Evolutionary conservation across 2,329 filamentous ascomycete species (phyloP).

Genomic region (Aureobasidium sp.): DNA sequence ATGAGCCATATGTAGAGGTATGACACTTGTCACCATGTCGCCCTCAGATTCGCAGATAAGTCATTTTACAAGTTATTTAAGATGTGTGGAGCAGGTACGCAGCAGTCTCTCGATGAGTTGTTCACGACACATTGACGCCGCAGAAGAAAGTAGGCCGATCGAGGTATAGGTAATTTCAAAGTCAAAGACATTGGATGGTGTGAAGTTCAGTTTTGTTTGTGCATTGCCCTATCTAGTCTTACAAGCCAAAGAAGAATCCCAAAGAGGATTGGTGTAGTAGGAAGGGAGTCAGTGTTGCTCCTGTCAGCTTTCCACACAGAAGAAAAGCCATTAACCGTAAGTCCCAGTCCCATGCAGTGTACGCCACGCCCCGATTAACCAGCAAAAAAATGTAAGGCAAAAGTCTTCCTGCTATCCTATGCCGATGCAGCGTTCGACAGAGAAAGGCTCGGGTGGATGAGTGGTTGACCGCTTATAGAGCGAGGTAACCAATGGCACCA

Average conservation of each 20-base stretch:
- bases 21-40: no score
- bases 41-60: no score
- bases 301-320: not conserved
- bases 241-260: not conserved
- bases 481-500: slow-evolving; percentile 10
- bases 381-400: not conserved
- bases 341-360: not conserved
- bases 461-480: not conserved
- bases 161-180: not conserved
- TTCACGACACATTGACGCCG: no score
- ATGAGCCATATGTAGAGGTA: no score
- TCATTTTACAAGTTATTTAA: no score
- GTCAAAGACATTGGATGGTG: not conserved
- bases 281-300: not conserved
- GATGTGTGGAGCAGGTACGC: no score
- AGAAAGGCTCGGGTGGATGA: not conserved
- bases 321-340: slow-evolving; percentile 5
- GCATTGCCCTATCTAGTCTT: not conserved
- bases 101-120: no score
- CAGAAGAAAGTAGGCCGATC: no score
- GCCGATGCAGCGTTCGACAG: not conserved
- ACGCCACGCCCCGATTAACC: not conserved
- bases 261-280: not conserved
- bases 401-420: not conserved
- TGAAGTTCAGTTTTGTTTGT: not conserved